Evolutionary conservation across 148 eudicot genomes (phyloP), one percentile per base, ranked within the genome.

Genomic region (Silene uniflora): DNA sequence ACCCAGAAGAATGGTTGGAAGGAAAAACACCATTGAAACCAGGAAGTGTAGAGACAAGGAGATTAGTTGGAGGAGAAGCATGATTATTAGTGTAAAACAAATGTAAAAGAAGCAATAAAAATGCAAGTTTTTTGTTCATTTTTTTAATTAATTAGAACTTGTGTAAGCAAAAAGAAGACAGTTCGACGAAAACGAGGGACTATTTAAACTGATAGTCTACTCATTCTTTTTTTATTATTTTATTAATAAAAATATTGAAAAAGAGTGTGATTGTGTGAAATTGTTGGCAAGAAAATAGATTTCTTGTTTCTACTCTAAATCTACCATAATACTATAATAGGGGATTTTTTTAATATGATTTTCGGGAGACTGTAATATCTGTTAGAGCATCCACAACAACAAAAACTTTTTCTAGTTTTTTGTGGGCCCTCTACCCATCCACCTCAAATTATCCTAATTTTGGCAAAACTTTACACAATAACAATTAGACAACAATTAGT

Each of bases 1-100:
- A 95, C 99, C 99, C 99, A 10, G 98, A 83, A 69, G 87, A 91
- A 77, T 95, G 99, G 75, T 88, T 89, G 73, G 99, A 92, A 60
- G 94, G 92, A 56, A 95, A 83, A 84, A 81, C 54, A 71, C 89
- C 96, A 69, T 75, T 67, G 59, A 95, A 95, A 2, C 99, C 99
- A 75, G 99, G 99, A 60, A 95, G 84, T 19, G 82, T 83, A 3
- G 89, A 79, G 39, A 95, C 61, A 27, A 92, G 83, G 60, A 90
- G 84, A 73, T 47, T 79, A 66, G 87, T 80, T 2, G 5, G 35
- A 75, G 96, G 91, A 29, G 87, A 91, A 22, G 88, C 87, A 73
- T 87, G 73, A 58, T 25, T 55, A 32, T 23, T 13, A 27, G 23
- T 67, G 21, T 16, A 11, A 56, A 66, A 1, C 3, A 66, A 23